phyloP scores from a whole-genome alignment of 352 stramenopile genomes.

The Phytophthora vignae region DNA sequence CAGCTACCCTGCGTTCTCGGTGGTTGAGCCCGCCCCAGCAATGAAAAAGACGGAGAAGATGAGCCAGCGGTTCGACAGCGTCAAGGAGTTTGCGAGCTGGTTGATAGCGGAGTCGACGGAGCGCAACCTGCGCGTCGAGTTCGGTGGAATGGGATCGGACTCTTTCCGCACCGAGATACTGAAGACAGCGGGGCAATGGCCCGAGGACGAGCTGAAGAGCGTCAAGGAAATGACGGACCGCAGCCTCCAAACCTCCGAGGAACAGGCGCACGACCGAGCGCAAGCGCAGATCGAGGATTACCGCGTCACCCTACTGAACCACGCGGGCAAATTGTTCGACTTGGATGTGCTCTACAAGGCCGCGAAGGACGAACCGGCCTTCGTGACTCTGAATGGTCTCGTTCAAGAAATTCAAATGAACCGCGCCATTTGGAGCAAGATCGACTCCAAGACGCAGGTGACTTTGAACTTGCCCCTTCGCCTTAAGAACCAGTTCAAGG shows the following conservation, averaged over 20 bases:
- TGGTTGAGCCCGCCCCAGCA: constrained; percentile 38
- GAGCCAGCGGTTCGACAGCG: constrained; percentile 20
- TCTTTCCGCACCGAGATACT: constrained; percentile 17
- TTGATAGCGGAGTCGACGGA: constrained; percentile 23
- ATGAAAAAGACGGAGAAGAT: constrained; percentile 18
- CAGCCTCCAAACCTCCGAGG: constrained; percentile 24
- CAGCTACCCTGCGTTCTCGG: constrained; percentile 39
- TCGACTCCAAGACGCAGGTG: constrained; percentile 21
- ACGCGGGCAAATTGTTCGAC: constrained; percentile 39
- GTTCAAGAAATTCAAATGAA: constrained; percentile 30
- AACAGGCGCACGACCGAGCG: constrained; percentile 32
- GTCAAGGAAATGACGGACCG: constrained; percentile 33
- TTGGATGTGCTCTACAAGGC: constrained; percentile 41
- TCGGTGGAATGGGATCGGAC: neutral
- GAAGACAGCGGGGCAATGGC: constrained; percentile 28
- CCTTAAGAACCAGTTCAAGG: constrained; percentile 42
- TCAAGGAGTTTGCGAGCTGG: constrained; percentile 35
- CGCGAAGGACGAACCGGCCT: constrained; percentile 13
- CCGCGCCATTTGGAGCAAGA: constrained; percentile 21
- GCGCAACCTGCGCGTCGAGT: constrained; percentile 28
- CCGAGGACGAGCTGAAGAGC: constrained; percentile 26
- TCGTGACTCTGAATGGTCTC: constrained; percentile 12
- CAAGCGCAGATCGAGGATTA: constrained; percentile 34
- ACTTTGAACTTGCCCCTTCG: constrained; percentile 32
- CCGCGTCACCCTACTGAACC: constrained; percentile 17